phyloP scores from a whole-genome alignment of 2,329 filamentous ascomycete species.

The Dichotomopilus funicola region DNA sequence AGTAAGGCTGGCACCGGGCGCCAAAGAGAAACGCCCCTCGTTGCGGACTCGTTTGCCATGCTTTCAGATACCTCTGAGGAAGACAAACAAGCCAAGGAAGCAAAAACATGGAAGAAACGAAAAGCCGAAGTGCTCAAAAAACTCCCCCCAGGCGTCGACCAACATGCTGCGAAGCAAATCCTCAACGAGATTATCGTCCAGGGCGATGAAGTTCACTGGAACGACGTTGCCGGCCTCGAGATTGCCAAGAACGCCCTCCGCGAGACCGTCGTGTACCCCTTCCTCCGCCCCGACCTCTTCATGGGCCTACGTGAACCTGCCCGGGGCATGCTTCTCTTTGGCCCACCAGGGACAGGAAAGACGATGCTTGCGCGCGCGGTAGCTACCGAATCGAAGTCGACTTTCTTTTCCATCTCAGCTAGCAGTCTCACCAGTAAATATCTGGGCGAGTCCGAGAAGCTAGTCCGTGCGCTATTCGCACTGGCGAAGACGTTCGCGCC shows the following conservation, averaged over 20 bases:
- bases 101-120: constrained; percentile 53
- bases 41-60: constrained; percentile 33
- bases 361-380: constrained; percentile 95
- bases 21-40: constrained; percentile 22
- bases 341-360: constrained; percentile 95
- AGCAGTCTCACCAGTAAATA: constrained; percentile 94
- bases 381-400: constrained; percentile 87
- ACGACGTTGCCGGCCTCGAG: constrained; percentile 84
- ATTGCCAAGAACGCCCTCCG: constrained; percentile 86
- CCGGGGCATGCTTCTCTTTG: constrained; percentile 90
- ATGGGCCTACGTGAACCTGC: constrained; percentile 92
- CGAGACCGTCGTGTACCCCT: constrained; percentile 95
- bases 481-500: constrained; percentile 86
- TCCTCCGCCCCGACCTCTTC: constrained; percentile 89
- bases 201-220: constrained; percentile 92
- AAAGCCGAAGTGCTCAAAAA: constrained; percentile 65
- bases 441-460: constrained; percentile 91
- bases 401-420: constrained; percentile 95
- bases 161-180: constrained; percentile 78
- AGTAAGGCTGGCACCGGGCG: constrained; percentile 28
- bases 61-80: constrained; percentile 38
- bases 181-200: constrained; percentile 93
- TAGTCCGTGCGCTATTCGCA: constrained; percentile 84
- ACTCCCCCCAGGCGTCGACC: constrained; percentile 75
- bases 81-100: constrained; percentile 34